phyloP scores from a whole-genome alignment of 345 rosid genomes.

The Eucalyptus erythrocorys region DNA sequence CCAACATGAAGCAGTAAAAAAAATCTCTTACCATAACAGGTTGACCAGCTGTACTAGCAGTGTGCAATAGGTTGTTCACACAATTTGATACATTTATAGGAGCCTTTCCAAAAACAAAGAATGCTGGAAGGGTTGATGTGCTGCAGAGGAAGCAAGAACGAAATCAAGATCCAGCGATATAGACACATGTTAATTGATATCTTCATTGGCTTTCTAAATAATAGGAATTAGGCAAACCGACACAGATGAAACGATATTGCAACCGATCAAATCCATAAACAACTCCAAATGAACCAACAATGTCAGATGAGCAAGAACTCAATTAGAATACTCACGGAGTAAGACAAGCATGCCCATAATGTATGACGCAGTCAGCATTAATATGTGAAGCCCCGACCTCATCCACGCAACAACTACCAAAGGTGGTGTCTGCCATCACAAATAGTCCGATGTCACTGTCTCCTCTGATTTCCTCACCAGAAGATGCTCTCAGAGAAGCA shows the following conservation, averaged over 20 bases:
- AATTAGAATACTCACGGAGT: conserved; percentile 58
- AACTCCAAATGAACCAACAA: background rate
- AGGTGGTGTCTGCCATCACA: conserved; percentile 89
- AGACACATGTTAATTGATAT: background rate
- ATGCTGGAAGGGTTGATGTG: conserved; percentile 74
- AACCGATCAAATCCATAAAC: background rate
- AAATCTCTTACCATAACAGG: conserved; percentile 44
- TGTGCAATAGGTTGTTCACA: conserved; percentile 23
- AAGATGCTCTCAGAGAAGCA: conserved; percentile 12
- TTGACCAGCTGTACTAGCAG: conserved; percentile 21
- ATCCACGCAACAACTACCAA: conserved; percentile 87
- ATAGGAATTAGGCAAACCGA: background rate
- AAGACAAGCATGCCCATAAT: conserved; percentile 89
- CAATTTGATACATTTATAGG: conserved; percentile 32
- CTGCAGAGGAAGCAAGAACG: conserved; percentile 21
- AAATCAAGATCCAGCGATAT: background rate
- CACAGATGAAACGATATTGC: background rate
- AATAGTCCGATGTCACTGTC: conserved; percentile 43
- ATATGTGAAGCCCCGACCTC: conserved; percentile 84
- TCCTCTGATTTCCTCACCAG: conserved; percentile 5
- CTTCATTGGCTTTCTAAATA: background rate
- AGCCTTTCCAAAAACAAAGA: conserved; percentile 77
- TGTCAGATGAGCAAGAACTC: background rate
- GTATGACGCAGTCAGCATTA: conserved; percentile 70
- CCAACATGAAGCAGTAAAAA: background rate